Base-by-base conservation (phyloP, 768 basidiomycete species). In the Termitomyces bulborhizus region DNA sequence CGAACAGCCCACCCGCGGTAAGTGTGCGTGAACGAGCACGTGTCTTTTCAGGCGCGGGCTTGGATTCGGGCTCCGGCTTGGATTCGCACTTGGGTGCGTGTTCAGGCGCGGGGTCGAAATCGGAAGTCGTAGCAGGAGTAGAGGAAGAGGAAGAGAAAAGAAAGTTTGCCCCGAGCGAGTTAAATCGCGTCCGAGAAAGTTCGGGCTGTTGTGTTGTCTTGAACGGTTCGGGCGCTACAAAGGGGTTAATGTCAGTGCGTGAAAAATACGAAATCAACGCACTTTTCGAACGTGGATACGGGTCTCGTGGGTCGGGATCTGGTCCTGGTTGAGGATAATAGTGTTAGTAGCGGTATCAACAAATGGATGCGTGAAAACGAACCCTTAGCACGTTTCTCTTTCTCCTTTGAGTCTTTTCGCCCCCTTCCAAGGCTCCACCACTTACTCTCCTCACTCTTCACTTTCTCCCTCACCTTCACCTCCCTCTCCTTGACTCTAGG, bases 371-470 rank as follows among this genome's bases (percentile, higher is more conserved):
- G 12, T 26, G 40, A 57, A 6, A 18, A 69, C 71, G 4, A 68
- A 83, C 81, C 71, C 65, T 79, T 79, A 6, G 72, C 68, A 47
- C 74, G 71, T 44, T 68, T 67, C 18, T 68, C 77, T 68, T 80
- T 81, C 63, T 84, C 84, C 66, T 88, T 88, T 16, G 81, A 83
- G 54, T 88, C 88, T 64, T 84, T 90, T 61, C 85, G 70, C 9
- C 86, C 86, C 13, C 87, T 72, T 6, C 87, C 84, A 56, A 92
- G 84, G 58, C 80, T 91, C 90, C 89, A 92, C 88, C 89, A 92
- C 67, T 84, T 87, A 63, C 78, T 76, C 62, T 70, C 69, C 32
- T 70, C 70, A 1, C 50, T 58, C 61, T 73, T 72, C 60, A 61
- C 68, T 65, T 71, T 77, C 65, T 57, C 58, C 43, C 57, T 36